Evolutionary conservation across 2,329 filamentous ascomycete genomes (phyloP).

Genomic region (Hortaea werneckii): DNA sequence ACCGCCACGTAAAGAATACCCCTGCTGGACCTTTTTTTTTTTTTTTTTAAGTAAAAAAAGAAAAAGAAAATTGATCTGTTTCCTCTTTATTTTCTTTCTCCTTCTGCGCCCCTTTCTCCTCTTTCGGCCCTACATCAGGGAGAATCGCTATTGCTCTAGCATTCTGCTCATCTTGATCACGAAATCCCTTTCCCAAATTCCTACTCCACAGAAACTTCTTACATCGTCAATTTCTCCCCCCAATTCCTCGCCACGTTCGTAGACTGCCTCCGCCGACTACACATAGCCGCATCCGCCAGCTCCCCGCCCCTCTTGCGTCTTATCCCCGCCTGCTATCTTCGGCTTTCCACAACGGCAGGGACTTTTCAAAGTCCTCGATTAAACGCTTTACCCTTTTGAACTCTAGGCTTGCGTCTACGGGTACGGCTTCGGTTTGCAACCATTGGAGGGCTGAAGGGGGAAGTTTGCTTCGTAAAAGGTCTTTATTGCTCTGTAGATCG

Average conservation of each 20-base stretch:
- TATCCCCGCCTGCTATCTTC: conserved; percentile 9
- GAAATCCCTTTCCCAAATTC: not conserved
- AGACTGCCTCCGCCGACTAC: conserved; percentile 10
- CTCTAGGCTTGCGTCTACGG: conserved; percentile 4
- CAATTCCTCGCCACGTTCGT: conserved; percentile 4
- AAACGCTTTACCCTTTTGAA: conserved; percentile 10
- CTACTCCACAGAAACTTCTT: not conserved
- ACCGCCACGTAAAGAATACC: too few species aligned
- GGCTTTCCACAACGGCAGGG: conserved; percentile 11
- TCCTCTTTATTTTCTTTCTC: too few species aligned
- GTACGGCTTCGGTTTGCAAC: conserved; percentile 10
- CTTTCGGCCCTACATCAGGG: too few species aligned
- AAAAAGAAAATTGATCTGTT: too few species aligned
- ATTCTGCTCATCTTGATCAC: too few species aligned
- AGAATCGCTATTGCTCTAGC: too few species aligned
- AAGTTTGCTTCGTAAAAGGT: too few species aligned
- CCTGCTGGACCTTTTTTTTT: too few species aligned
- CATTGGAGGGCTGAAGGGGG: conserved; percentile 6
- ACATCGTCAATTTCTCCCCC: conserved; percentile 4
- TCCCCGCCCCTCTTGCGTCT: conserved; percentile 5
- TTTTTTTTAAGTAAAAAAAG: too few species aligned
- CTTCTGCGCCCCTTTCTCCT: too few species aligned
- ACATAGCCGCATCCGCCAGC: conserved; percentile 14
- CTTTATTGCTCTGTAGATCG: too few species aligned
- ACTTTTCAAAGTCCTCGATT: conserved; percentile 15